Conservation (phyloP, 495 filamentous ascomycete species). For the Daldinia concentrica region DNA sequence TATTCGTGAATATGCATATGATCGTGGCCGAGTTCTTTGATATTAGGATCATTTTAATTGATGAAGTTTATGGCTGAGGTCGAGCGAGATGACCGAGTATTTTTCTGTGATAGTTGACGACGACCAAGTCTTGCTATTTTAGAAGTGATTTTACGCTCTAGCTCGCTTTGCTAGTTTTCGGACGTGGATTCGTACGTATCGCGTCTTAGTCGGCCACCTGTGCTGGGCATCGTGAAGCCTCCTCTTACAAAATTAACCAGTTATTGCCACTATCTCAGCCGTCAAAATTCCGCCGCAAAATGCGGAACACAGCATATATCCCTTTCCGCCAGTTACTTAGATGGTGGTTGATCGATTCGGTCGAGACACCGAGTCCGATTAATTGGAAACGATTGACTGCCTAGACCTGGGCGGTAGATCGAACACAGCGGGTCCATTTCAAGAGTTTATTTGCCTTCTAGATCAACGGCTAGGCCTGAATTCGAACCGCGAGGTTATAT, state of each 20-base stretch:
- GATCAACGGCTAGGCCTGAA: neutral
- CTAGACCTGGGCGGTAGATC: neutral
- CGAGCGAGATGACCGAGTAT: neutral
- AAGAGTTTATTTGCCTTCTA: neutral
- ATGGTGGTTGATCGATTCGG: neutral
- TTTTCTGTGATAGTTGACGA: neutral
- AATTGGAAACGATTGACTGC: neutral
- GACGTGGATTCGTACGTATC: neutral
- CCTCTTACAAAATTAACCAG: neutral
- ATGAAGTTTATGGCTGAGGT: neutral
- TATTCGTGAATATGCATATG: neutral
- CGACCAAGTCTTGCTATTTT: neutral
- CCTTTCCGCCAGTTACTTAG: neutral
- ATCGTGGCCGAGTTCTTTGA: neutral
- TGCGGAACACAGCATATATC: neutral
- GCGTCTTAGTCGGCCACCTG: neutral
- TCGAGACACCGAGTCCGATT: neutral
- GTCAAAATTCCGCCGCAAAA: neutral
- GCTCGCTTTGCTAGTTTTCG: neutral
- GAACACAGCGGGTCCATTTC: neutral
- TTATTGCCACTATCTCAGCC: neutral
- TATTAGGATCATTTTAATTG: neutral
- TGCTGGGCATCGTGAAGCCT: neutral
- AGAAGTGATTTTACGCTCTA: neutral
- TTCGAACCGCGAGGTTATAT: neutral